Conservation (phyloP, 2,329 filamentous ascomycete genomes). For the Davidsoniella neocaledoniae region DNA sequence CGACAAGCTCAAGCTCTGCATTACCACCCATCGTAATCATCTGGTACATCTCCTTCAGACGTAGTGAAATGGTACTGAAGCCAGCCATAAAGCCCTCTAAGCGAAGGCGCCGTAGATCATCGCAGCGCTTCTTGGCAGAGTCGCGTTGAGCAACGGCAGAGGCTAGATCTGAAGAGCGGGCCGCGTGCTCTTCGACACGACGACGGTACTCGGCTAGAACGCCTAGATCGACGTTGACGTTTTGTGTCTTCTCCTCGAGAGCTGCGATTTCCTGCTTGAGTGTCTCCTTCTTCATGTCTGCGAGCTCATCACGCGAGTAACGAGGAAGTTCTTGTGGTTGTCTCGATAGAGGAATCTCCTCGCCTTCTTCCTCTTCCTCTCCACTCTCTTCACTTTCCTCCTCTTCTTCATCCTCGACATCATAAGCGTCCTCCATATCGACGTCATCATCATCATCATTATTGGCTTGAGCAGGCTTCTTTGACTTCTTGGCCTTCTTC, state of each 20-base stretch:
- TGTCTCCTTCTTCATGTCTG: conserved; percentile 45
- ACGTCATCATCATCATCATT: conserved; percentile 16
- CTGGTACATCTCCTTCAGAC: conserved; percentile 98
- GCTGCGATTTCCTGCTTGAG: conserved; percentile 46
- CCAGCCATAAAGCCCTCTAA: conserved; percentile 98
- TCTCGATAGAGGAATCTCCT: conserved; percentile 15
- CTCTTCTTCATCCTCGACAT: conserved; percentile 14
- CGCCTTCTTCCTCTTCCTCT: conserved; percentile 18
- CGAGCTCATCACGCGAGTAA: conserved; percentile 57
- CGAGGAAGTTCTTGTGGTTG: conserved; percentile 49
- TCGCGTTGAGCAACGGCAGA: conserved; percentile 65
- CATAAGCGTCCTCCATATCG: conserved; percentile 10
- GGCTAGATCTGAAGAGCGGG: conserved; percentile 69
- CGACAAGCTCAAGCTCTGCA: conserved; percentile 89
- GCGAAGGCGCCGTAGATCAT: conserved; percentile 76
- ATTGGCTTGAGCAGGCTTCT: not conserved
- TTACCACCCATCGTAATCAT: conserved; percentile 99
- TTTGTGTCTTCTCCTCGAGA: conserved; percentile 58
- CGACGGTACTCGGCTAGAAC: conserved; percentile 82
- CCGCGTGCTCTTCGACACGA: conserved; percentile 65
- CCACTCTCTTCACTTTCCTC: conserved; percentile 3
- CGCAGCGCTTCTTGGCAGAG: conserved; percentile 75
- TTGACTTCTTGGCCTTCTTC: conserved; percentile 6
- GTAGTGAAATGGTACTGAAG: conserved; percentile 81
- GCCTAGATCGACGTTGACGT: conserved; percentile 70